These are phyloP conservation scores for Leccinum fibrillosum DNA, from an alignment of 768 basidiomycete genomes.

Conservation along the genomic window DNA sequence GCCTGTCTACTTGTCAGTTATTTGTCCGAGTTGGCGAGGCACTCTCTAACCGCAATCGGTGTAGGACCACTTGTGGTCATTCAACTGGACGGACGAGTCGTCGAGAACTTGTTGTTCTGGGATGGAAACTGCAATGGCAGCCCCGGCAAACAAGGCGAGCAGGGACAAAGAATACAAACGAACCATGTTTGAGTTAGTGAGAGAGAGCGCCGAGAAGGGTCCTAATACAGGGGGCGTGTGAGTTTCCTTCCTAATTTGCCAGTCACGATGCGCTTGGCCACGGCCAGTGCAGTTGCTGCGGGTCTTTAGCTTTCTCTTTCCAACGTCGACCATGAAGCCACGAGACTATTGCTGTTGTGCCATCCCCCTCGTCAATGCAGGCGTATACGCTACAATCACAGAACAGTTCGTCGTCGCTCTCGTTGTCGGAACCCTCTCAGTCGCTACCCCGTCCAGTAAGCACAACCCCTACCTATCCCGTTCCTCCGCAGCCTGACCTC, in stretches of 20 bases:
- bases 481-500: constrained; percentile 7
- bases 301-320: background rate
- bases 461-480: constrained; percentile 25
- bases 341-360: constrained; percentile 93
- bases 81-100: constrained; percentile 31
- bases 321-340: constrained; percentile 50
- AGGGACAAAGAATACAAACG: constrained; percentile 25
- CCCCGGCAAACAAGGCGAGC: constrained; percentile 25
- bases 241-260: constrained; percentile 7
- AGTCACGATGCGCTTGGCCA: too few relatives aligned
- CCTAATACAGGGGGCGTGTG: constrained; percentile 21
- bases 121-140: constrained; percentile 22
- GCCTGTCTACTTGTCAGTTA: constrained; percentile 37
- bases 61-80: constrained; percentile 61
- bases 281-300: background rate
- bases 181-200: constrained; percentile 28
- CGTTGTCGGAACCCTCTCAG: constrained; percentile 65
- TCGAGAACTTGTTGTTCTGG: constrained; percentile 31
- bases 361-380: constrained; percentile 85
- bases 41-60: constrained; percentile 65
- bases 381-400: constrained; percentile 75
- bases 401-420: constrained; percentile 74
- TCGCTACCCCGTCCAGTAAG: constrained; percentile 81
- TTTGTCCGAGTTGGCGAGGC: constrained; percentile 4
- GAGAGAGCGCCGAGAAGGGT: constrained; percentile 21